Conservation (phyloP, 2,329 filamentous ascomycete species). For the Fusarium sp. region DNA sequence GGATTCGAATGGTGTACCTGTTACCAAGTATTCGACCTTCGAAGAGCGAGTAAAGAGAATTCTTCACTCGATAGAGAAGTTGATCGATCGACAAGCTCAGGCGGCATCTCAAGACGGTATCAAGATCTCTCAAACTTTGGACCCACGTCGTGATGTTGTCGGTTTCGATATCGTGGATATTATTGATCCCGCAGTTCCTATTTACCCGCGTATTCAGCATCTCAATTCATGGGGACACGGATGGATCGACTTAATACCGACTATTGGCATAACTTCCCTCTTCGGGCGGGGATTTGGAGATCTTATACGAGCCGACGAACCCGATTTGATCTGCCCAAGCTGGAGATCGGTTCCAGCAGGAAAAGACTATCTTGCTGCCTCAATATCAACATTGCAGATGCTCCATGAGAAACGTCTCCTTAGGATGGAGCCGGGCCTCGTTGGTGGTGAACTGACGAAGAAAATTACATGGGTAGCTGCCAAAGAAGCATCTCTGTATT, state of each 20-base stretch:
- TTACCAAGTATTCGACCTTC: neutral
- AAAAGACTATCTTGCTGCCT: neutral
- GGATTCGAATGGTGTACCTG: neutral
- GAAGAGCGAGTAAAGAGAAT: neutral
- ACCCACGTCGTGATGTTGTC: slow-evolving; percentile 1
- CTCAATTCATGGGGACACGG: neutral
- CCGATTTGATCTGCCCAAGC: neutral
- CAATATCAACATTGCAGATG: slow-evolving; percentile 7
- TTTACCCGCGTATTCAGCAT: neutral
- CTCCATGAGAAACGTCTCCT: neutral
- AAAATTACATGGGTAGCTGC: neutral
- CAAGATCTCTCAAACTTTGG: neutral
- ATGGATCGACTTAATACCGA: slow-evolving; percentile 5
- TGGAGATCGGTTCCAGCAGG: neutral
- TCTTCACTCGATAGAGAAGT: slow-evolving; percentile 1
- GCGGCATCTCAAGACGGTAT: neutral
- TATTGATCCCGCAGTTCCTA: neutral
- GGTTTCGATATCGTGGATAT: slow-evolving; percentile 9
- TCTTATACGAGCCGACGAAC: neutral
- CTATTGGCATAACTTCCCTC: neutral
- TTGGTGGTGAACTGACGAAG: neutral
- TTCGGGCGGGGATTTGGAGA: slow-evolving; percentile 3
- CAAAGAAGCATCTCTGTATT: neutral
- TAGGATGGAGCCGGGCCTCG: neutral
- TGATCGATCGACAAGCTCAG: slow-evolving; percentile 2